Conservation (phyloP, 768 basidiomycete species). For the Pulveroboletus ravenelii region DNA sequence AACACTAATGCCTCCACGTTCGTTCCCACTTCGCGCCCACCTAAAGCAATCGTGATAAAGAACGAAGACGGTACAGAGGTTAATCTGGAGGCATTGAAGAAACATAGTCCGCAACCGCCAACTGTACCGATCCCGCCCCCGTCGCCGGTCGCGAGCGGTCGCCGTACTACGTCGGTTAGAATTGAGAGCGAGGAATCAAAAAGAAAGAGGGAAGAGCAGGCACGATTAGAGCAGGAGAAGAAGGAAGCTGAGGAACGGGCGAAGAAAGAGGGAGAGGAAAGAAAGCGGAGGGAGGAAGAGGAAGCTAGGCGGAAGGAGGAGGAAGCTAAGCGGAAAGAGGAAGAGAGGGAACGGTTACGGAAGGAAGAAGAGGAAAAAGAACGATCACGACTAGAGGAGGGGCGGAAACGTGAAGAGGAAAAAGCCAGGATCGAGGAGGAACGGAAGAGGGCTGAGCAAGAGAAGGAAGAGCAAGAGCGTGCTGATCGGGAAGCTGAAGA, state of each 20-base stretch:
- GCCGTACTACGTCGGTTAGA: slow-evolving; percentile 41
- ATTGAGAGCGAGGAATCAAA: slow-evolving; percentile 63
- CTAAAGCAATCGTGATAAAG: slow-evolving; percentile 54
- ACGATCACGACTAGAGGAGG: slow-evolving; percentile 29
- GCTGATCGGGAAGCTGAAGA: slow-evolving; percentile 33
- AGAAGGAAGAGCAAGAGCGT: slow-evolving; percentile 42
- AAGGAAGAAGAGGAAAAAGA: slow-evolving; percentile 40
- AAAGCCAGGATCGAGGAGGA: slow-evolving; percentile 30
- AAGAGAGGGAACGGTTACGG: slow-evolving; percentile 35
- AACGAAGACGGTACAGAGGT: slow-evolving; percentile 62
- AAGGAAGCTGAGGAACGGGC: slow-evolving; percentile 36
- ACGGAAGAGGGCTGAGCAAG: slow-evolving; percentile 27
- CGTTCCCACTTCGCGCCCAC: slow-evolving; percentile 46
- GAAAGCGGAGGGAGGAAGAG: slow-evolving; percentile 40
- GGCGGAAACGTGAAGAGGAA: slow-evolving; percentile 31
- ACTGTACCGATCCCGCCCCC: slow-evolving; percentile 38
- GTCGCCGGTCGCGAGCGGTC: slow-evolving; percentile 25
- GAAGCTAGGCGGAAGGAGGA: slow-evolving; percentile 38
- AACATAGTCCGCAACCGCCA: slow-evolving; percentile 40
- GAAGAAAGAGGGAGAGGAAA: slow-evolving; percentile 35
- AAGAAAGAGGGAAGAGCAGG: slow-evolving; percentile 42
- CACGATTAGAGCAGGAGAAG: slow-evolving; percentile 37
- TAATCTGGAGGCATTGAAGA: slow-evolving; percentile 51
- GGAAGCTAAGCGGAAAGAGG: slow-evolving; percentile 39
- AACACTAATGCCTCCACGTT: slow-evolving; percentile 65